Conservation (phyloP, 768 basidiomycete genomes). For the Collybia sordida region DNA sequence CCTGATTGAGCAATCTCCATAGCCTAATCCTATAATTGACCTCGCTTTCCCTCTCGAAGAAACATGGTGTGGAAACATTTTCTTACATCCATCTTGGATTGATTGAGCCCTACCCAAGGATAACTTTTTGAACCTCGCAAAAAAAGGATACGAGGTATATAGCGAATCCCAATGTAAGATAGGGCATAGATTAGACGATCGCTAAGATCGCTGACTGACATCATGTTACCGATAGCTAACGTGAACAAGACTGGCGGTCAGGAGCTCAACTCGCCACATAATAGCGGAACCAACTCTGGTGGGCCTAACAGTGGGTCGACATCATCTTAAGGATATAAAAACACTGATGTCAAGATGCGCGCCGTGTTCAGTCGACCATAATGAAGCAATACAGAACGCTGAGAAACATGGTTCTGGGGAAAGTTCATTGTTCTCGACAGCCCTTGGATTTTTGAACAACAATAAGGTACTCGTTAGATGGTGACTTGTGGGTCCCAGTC, state of each 20-base stretch:
- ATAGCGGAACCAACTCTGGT: constrained; percentile 30
- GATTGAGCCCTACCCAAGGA: constrained; percentile 41
- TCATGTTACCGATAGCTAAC: constrained; percentile 29
- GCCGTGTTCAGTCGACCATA: constrained; percentile 51
- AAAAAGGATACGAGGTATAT: constrained; percentile 61
- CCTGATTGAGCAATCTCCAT: no score
- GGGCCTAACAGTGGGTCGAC: constrained; percentile 28
- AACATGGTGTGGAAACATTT: constrained; percentile 4
- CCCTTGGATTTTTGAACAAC: constrained; percentile 48
- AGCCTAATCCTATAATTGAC: neutral
- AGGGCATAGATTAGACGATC: constrained; percentile 7
- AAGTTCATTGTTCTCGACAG: constrained; percentile 53
- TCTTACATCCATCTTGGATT: no score
- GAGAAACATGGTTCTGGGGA: constrained; percentile 56
- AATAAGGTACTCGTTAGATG: constrained; percentile 41
- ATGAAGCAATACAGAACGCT: constrained; percentile 60
- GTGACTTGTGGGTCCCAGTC: no score
- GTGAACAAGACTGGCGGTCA: constrained; percentile 60
- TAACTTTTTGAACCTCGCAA: constrained; percentile 66
- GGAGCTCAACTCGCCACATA: constrained; percentile 59
- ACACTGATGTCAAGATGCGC: neutral
- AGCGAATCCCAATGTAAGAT: constrained; percentile 44
- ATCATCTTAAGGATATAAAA: no score
- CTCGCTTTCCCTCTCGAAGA: neutral
- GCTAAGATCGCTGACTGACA: constrained; percentile 15